Evolutionary conservation across 345 rosid genomes (phyloP).

Genomic region (Raphanus sativus): DNA sequence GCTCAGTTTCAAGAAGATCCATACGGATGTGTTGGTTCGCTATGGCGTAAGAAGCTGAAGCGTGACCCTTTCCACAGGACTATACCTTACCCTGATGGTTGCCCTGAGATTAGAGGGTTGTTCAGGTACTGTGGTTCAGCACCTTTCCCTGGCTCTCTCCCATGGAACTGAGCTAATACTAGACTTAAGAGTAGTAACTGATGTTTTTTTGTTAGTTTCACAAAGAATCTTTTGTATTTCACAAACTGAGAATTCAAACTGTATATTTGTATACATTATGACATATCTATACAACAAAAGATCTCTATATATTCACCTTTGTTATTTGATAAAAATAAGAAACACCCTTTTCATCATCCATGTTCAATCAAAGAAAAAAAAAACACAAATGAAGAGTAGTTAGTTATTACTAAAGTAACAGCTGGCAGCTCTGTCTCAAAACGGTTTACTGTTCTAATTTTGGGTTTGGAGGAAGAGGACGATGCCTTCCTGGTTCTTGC

Average conservation of each 20-base stretch:
- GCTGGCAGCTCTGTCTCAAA: constrained; percentile 41
- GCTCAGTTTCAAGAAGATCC: not conserved
- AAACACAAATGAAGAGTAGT: constrained; percentile 15
- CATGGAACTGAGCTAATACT: not conserved
- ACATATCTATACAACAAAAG: not conserved
- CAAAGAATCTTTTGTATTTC: not conserved
- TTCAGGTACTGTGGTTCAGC: not conserved
- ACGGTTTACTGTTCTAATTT: constrained; percentile 50
- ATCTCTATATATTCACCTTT: constrained; percentile 2
- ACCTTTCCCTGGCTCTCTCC: not conserved
- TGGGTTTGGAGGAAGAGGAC: constrained; percentile 60
- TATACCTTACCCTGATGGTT: not conserved
- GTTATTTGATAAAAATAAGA: constrained; percentile 2
- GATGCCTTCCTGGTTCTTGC: constrained; percentile 77
- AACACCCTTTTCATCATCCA: constrained; percentile 13
- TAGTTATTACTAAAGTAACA: constrained; percentile 16
- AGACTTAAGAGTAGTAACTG: not conserved
- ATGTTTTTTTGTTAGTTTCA: no score
- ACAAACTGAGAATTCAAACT: no score
- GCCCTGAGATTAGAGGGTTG: not conserved
- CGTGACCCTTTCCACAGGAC: not conserved
- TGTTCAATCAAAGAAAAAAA: constrained; percentile 25
- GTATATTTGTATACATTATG: not conserved
- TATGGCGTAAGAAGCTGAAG: not conserved
- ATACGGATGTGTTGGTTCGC: not conserved